Conservation (phyloP, 345 rosid species). For the Cardamine chenopodiifolia region DNA sequence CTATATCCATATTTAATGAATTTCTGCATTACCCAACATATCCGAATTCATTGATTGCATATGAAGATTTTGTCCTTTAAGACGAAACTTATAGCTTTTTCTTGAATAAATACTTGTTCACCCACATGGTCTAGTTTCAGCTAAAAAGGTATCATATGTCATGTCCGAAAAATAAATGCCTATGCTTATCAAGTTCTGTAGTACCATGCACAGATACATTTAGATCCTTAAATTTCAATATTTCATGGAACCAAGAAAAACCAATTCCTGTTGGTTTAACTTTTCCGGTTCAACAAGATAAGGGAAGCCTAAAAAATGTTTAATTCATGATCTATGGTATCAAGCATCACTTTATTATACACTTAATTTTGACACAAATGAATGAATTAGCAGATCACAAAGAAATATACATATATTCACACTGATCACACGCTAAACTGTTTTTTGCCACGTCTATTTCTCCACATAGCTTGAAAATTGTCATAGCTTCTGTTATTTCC, state of each 20-base stretch:
- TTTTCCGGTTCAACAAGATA: background rate
- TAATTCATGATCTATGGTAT: conserved; percentile 4
- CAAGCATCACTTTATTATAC: background rate
- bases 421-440: background rate
- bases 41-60: conserved; percentile 14
- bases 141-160: background rate
- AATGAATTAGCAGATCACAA: background rate
- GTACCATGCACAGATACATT: background rate
- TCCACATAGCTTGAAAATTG: background rate
- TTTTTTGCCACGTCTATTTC: background rate
- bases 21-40: conserved; percentile 14
- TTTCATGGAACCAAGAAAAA: conserved; percentile 13
- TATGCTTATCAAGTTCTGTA: conserved; percentile 18
- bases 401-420: background rate
- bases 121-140: conserved; percentile 31
- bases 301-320: background rate
- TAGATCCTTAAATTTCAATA: background rate
- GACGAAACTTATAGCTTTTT: no score
- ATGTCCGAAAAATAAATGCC: conserved; percentile 16
- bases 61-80: background rate
- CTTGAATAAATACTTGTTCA: conserved; percentile 4
- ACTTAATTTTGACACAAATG: background rate
- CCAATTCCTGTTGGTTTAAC: background rate
- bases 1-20: conserved; percentile 25
- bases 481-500: background rate